Base-by-base conservation (phyloP, 352 stramenopile genomes). In the Pythium sp. region DNA sequence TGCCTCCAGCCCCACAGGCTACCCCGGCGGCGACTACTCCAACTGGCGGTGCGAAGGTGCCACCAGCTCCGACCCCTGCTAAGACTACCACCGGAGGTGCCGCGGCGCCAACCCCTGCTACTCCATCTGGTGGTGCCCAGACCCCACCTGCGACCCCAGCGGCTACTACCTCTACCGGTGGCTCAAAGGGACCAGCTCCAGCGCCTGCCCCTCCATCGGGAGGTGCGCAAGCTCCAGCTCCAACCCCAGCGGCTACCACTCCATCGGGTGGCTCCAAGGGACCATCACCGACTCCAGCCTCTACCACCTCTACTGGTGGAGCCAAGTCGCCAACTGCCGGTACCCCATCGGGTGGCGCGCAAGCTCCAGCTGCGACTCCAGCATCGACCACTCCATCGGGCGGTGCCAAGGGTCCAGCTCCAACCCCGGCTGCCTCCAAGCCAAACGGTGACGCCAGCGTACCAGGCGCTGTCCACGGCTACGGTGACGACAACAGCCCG, bases 401-500 rank as follows among this genome's bases (percentile, higher is more conserved):
- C 15, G 62, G 30, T 9, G 12, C 55, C 1, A 43, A 55, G 46
- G 56, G 41, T 58, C 55, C 63, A 51, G 54, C 20, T 26, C 41
- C 64, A 11, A 64, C 56, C 3, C 55, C 53, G 8, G 62, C 62
- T 4, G 51, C 49, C 32, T 67, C 63, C 38, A 63, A 47, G 38
- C 63, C 63, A 6, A 63, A 63, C 36, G 58, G 28, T 2, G 36
- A 64, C 20, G 55, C 55, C 8, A 46, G 20, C 5, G 56, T 69
- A 2, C 64, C 64, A 15, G 64, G 64, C n/a, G 64, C 64, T 9
- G 64, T 69, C 2, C 64, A 69, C 30, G 64, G 64, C 55, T 69
- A 62, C 36, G 32, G 24, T 22, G 41, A 43, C 26, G 38, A 64
- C 30, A n/a, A 64, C 28, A 59, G 56, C 43, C 64, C 64, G 8